Conservation (phyloP, 805 yeast genomes). For the Saturnispora gosingensis region DNA sequence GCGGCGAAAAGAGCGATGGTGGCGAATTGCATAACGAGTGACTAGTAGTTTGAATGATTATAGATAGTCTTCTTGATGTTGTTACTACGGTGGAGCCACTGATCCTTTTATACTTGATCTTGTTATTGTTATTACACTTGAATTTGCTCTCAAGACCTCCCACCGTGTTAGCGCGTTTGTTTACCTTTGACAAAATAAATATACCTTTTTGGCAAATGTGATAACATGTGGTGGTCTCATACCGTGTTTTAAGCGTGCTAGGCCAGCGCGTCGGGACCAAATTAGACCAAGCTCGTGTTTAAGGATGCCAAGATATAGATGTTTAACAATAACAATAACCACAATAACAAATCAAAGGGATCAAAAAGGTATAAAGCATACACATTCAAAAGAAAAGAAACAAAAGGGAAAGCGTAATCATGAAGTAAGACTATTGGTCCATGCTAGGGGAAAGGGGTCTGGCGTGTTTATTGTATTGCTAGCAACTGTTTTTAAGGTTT, state of each 20-base stretch:
- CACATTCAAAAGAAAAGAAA: too few relatives aligned
- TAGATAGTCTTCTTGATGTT: neutral
- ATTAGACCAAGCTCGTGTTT: neutral
- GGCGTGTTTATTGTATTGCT: too few relatives aligned
- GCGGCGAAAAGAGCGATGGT: conserved; percentile 30
- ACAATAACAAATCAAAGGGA: neutral
- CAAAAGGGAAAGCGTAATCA: neutral
- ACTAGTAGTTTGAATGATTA: conserved; percentile 10
- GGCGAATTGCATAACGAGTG: conserved; percentile 38
- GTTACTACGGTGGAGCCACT: neutral
- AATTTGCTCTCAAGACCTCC: neutral
- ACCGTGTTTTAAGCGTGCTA: neutral
- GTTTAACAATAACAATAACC: neutral
- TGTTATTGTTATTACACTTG: neutral
- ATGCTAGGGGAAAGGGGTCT: too few relatives aligned
- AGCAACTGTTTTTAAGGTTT: too few relatives aligned
- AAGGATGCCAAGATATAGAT: neutral
- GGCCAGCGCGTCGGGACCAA: neutral
- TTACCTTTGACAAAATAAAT: neutral
- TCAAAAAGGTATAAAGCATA: neutral
- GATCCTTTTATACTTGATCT: neutral
- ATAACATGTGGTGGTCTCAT: neutral
- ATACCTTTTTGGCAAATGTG: neutral
- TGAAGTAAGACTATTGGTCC: too few relatives aligned
- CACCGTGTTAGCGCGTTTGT: neutral